Evolutionary conservation across 805 yeast species (phyloP), one percentile per base, ranked within the genome.

Genomic region (Monosporozyma unispora): DNA sequence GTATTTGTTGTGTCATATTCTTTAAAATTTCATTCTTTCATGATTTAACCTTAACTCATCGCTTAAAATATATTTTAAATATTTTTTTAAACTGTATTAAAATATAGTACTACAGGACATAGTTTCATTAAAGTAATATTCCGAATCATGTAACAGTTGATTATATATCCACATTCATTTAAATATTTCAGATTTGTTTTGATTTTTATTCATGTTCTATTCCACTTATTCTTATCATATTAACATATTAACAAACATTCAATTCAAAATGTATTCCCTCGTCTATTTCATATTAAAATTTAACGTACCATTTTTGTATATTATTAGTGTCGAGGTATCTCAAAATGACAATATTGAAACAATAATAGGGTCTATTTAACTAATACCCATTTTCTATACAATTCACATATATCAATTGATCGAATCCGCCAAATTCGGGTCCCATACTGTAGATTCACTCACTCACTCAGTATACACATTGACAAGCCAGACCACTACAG

Each of bases 271-370:
- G 16, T n/a, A 31, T 12, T 31, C 44, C 18, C 21, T 27, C n/a
- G n/a, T 19, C 19, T 38, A 12, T 12, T 22, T n/a, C 22, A 8
- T 11, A 38, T 27, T 8, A 29, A 25, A 31, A 22, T 46, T 39
- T 39, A 39, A 39, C 42, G 27, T 39, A 39, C 42, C 42, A 39
- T 39, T 39, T 39, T 39, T 39, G 42, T 39, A 21, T 39, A 31
- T 21, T 39, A 21, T 21, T 39, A 39, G 42, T 39, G 14, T 39
- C 42, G 42, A 21, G 21, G 39, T 19, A 12, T 14, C n/a, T 14
- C 6, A 31, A 5, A 31, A 31, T 12, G 16, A 31, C 35, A 12
- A 31, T 14, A 6, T 14, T 31, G 2, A 11, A 31, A 31, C 35
- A 31, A 31, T 31, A 31, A n/a, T 31, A 31, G 35, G 35, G 35